Conservation (phyloP, 257 asterid species). For the Fraxinus quadrangulata region DNA sequence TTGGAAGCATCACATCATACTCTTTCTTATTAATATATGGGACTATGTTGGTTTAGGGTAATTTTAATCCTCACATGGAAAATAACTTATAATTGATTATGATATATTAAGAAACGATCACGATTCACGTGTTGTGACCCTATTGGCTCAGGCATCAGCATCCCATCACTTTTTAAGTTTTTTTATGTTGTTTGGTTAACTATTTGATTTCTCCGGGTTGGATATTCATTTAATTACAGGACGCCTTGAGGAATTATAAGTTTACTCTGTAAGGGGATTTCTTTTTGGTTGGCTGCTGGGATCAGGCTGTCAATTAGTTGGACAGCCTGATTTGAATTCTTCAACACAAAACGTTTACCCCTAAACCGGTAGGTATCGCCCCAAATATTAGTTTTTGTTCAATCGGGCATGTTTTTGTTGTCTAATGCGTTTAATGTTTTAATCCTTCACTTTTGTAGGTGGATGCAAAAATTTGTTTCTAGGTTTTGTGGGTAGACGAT, state of each 20-base stretch:
- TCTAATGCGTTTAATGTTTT: neutral
- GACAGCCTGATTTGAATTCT: conserved; percentile 8
- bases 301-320: neutral
- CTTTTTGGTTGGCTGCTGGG: conserved; percentile 1
- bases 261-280: neutral
- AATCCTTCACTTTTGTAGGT: conserved; percentile 38
- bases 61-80: neutral
- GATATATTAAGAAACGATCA: neutral
- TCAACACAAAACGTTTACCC: conserved; percentile 3
- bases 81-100: neutral
- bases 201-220: neutral
- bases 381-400: neutral
- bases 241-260: neutral
- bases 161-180: neutral
- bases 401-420: neutral
- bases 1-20: neutral
- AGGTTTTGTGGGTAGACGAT: conserved; percentile 23
- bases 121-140: neutral
- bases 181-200: neutral
- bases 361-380: neutral
- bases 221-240: neutral
- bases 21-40: neutral
- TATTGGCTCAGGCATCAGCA: neutral
- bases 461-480: conserved; percentile 24
- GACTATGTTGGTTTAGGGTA: neutral